Evolutionary conservation across 1,284 basidiomycete genomes (phyloP).

Genomic region (Rhodofomes roseus): DNA sequence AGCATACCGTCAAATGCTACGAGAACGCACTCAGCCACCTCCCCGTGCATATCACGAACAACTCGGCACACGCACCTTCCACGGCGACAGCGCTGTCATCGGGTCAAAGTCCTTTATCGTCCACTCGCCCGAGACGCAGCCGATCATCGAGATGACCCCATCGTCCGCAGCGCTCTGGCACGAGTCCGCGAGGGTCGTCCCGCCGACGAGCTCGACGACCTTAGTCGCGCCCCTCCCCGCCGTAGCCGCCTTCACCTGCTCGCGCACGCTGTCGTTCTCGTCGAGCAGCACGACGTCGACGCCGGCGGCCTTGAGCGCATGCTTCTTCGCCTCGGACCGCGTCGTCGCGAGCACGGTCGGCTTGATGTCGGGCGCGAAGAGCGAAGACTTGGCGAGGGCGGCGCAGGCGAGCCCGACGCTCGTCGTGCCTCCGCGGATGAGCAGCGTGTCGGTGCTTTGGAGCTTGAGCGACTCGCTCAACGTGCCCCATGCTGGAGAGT

Average conservation of each 20-base stretch:
- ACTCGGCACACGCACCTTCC: conserved; percentile 2
- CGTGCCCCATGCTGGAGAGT: conserved; percentile 5
- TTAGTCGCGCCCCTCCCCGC: conserved; percentile 6
- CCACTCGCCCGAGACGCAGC: conserved; percentile 10
- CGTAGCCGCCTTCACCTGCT: conserved; percentile 3
- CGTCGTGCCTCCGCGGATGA: conserved; percentile 11
- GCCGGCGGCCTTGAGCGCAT: conserved; percentile 4
- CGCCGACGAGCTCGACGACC: conserved; percentile 9
- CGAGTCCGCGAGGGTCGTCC: conserved; percentile 7
- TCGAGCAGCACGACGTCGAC: conserved; percentile 7
- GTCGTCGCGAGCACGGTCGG: conserved; percentile 8
- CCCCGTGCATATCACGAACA: neutral
- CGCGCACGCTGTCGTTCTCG: neutral
- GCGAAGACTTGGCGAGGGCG: conserved; percentile 8
- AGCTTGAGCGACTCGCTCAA: conserved; percentile 7
- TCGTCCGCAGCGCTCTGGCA: neutral
- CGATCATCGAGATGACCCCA: conserved; percentile 5
- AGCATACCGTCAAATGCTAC: conserved; percentile 6
- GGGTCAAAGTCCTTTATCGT: conserved; percentile 9
- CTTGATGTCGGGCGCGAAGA: conserved; percentile 5
- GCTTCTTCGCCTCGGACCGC: conserved; percentile 3
- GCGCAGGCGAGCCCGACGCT: conserved; percentile 10
- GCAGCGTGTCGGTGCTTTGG: conserved; percentile 4
- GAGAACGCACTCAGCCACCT: neutral
- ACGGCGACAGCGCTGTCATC: conserved; percentile 1